phyloP scores from a whole-genome alignment of 2,329 filamentous ascomycete species.

The Pyrenochaeta sp. region DNA sequence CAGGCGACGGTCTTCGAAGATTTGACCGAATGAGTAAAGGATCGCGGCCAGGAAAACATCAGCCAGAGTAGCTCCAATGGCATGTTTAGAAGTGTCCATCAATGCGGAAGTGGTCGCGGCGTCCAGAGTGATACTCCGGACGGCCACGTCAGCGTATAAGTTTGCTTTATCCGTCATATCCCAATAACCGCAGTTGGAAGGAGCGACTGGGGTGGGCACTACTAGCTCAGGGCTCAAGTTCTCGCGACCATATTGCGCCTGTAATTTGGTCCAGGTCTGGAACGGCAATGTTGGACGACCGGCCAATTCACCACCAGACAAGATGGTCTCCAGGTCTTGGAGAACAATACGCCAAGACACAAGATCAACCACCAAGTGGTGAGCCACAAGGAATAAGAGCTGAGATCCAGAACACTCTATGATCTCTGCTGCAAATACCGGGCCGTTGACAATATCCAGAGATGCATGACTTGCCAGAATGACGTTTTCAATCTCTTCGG shows the following conservation, averaged over 20 bases:
- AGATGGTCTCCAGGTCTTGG: too few species aligned
- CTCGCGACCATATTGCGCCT: conserved; percentile 5
- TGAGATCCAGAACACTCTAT: too few species aligned
- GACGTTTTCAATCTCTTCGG: too few species aligned
- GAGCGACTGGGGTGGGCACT: neutral
- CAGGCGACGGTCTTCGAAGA: conserved; percentile 54
- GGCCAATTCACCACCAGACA: too few species aligned
- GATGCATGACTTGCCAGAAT: too few species aligned
- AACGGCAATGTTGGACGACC: conserved; percentile 1
- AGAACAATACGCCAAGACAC: too few species aligned
- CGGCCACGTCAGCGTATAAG: conserved; percentile 12
- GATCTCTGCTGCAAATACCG: too few species aligned
- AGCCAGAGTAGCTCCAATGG: conserved; percentile 54
- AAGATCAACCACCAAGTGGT: too few species aligned
- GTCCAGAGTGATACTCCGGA: neutral
- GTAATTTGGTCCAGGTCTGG: conserved; percentile 14
- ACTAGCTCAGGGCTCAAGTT: neutral
- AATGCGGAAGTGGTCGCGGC: neutral
- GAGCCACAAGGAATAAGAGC: too few species aligned
- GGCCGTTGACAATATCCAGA: too few species aligned
- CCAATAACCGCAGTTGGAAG: conserved; percentile 1
- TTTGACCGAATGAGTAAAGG: conserved; percentile 57
- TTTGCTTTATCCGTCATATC: neutral
- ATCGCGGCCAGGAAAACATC: conserved; percentile 35
- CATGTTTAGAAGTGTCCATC: neutral